These are phyloP conservation scores for Candida broadrunensis DNA, from an alignment of 805 yeast species.

Conservation along the genomic window DNA sequence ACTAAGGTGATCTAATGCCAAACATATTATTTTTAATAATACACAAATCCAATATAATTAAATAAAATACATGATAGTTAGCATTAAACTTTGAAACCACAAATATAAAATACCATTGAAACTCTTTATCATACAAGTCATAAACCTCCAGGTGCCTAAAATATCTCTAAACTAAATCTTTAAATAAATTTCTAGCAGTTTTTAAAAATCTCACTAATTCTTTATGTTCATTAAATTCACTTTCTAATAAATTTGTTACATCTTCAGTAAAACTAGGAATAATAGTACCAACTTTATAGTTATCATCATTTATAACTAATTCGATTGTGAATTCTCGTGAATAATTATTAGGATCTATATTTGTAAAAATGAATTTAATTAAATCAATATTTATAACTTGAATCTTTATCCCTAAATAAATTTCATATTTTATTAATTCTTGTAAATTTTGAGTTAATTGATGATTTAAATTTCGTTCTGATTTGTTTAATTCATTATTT, in stretches of 20 bases:
- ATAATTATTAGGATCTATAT: conserved; percentile 43
- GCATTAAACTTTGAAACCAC: too few relatives aligned
- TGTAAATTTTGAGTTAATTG: conserved; percentile 50
- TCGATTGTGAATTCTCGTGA: conserved; percentile 42
- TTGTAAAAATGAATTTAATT: conserved; percentile 47
- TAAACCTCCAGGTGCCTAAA: too few relatives aligned
- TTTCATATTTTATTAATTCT: conserved; percentile 51
- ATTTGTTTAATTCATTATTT: conserved; percentile 16
- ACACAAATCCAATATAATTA: too few relatives aligned
- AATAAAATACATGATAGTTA: too few relatives aligned
- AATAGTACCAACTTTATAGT: conserved; percentile 34
- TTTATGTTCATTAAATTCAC: conserved; percentile 22
- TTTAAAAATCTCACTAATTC: conserved; percentile 25
- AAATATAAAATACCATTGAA: too few relatives aligned
- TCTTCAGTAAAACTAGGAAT: conserved; percentile 34
- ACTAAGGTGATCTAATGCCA: too few relatives aligned
- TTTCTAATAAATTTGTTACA: conserved; percentile 10
- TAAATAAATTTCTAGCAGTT: conserved; percentile 6
- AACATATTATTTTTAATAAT: too few relatives aligned
- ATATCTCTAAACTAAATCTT: conserved; percentile 5
- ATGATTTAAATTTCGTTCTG: conserved; percentile 30
- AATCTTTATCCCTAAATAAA: conserved; percentile 52
- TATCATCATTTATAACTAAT: conserved; percentile 43
- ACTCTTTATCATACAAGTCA: too few relatives aligned
- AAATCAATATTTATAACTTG: conserved; percentile 48